Base-by-base conservation (phyloP, 139 green algal genomes). In the Chlorella sp. region DNA sequence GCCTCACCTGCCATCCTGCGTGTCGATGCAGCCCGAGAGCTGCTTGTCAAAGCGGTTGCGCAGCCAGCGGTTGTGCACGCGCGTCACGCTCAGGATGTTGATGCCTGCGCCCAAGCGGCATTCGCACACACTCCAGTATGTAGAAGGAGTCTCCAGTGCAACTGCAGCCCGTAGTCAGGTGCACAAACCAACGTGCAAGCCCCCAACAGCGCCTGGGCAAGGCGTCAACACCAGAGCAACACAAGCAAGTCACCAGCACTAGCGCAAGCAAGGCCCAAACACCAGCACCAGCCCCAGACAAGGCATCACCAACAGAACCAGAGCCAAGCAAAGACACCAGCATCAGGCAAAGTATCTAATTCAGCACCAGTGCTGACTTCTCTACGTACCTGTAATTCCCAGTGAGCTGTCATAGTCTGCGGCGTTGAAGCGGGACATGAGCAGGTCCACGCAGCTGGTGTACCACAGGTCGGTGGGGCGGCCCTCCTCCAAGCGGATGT, bases 401-500 rank as follows among this genome's bases (percentile, higher is more conserved):
- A 77, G 65, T 17, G 2, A n/a, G n/a, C 35, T 29, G 17, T 73
- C 64, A 51, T 77, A 84, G 62, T 84, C 78, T 5, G 64, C 3
- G 1, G 29, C 51, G 49, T 68, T 70, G 77, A 87, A 87, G 33
- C 81, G 72, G 14, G 55, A 78, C 24, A 71, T 76, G 31, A 87
- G 30, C 20, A 83, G 70, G 49, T 86, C 84, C 31, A 83, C 71
- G 70, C 87, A 92, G 1, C 77, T 86, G 2, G 72, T 35, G 42
- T 85, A 83, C 88, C 90, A 95, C 24, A 82, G 32, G 51, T 95
- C 88, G 1, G 26, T 66, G 5, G 72, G 69, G 27, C 71, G 65
- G 5, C 82, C 88, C 20, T 92, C 88, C 83, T 95, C 88, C 59
- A 94, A 65, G n/a, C 89, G 77, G 31, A 94, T 88, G 77, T 93